These are phyloP conservation scores for Fraxinus greggii DNA, from an alignment of 305 asterid species.

Conservation along the genomic window DNA sequence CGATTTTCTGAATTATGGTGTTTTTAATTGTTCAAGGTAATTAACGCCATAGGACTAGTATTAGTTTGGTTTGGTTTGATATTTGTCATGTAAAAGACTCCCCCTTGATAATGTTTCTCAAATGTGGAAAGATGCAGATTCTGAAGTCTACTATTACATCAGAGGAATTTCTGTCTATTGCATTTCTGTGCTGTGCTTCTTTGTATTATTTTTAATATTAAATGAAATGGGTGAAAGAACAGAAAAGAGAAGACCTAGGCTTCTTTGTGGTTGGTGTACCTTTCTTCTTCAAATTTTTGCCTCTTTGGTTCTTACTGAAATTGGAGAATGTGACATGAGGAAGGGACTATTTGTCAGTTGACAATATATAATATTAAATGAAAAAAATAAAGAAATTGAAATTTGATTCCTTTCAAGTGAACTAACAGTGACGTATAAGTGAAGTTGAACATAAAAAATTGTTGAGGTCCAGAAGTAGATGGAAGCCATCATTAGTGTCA, in stretches of 20 bases:
- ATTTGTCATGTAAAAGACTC: background rate
- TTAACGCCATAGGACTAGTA: conserved; percentile 40
- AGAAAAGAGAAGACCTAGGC: background rate
- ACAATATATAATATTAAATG: too few species aligned
- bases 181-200: background rate
- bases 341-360: background rate
- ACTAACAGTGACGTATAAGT: background rate
- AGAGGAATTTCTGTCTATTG: background rate
- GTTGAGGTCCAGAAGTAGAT: background rate
- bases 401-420: background rate
- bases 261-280: background rate
- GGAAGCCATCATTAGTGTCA: background rate
- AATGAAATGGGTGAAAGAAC: background rate
- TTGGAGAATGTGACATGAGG: background rate
- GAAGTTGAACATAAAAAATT: background rate
- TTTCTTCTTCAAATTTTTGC: background rate
- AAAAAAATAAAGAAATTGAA: background rate
- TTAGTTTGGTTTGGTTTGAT: background rate
- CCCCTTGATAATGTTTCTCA: background rate
- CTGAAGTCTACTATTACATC: background rate
- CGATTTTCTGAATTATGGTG: conserved; percentile 33
- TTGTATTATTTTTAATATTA: too few species aligned
- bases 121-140: background rate
- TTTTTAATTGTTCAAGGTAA: conserved; percentile 17
- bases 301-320: background rate